Percentiles rank a stretch among this genome's conserved stretches.
phyloP scores from a whole-genome alignment of 306 rosid species.

The Cucurbita ficifolia region DNA sequence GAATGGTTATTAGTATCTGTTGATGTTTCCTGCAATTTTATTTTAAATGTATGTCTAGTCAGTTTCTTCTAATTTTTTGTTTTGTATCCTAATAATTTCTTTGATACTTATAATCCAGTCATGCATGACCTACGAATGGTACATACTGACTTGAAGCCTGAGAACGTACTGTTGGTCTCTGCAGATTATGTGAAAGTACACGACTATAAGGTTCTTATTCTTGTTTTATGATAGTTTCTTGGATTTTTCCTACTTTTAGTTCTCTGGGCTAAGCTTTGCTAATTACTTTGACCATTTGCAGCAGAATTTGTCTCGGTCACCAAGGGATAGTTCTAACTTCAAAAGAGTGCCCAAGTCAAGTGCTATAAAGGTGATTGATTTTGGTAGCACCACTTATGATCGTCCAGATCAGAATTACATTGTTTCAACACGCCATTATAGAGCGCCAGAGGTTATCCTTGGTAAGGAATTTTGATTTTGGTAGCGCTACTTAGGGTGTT shows the following conservation, averaged over 20 bases:
- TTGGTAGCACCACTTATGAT: conserved; percentile 91
- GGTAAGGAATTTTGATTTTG: conserved; percentile 23
- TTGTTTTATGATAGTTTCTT: not conserved
- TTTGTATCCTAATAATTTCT: not conserved
- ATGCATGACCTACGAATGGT: conserved; percentile 80
- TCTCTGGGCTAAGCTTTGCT: not conserved
- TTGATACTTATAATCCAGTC: conserved; percentile 27
- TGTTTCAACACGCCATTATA: conserved; percentile 90
- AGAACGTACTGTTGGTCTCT: conserved; percentile 63
- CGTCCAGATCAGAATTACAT: conserved; percentile 74
- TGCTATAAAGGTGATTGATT: conserved; percentile 90
- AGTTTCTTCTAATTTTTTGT: not conserved
- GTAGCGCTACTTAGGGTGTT: not conserved
- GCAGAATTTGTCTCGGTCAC: conserved; percentile 68
- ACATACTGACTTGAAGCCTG: conserved; percentile 94
- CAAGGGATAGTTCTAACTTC: conserved; percentile 41
- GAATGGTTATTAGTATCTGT: not conserved
- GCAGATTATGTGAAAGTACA: conserved; percentile 61
- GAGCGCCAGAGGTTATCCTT: conserved; percentile 95
- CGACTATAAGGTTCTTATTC: conserved; percentile 36
- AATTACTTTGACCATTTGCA: not conserved
- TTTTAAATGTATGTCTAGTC: not conserved
- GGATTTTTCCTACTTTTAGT: not conserved
- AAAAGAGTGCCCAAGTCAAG: conserved; percentile 85
- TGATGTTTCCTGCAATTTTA: not conserved